Evolutionary conservation across 2,329 filamentous ascomycete species (phyloP).

Genomic region (Huntiella savannae): DNA sequence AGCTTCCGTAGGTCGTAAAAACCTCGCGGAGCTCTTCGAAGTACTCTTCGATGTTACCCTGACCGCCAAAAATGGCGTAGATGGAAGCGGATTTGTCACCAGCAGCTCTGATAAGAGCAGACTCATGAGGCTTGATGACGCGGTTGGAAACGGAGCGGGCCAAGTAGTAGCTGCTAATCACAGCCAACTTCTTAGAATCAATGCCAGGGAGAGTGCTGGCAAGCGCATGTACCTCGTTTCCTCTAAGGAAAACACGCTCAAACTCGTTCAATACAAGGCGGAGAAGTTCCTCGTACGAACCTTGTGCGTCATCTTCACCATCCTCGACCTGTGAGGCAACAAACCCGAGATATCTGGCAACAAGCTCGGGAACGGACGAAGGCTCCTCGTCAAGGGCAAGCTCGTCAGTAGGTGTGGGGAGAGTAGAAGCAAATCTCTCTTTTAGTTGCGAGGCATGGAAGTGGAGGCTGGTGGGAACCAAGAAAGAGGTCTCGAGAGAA

Average conservation of each 20-base stretch:
- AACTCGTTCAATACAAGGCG: slow-evolving; percentile 91
- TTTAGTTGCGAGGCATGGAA: slow-evolving; percentile 91
- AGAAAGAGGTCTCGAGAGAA: slow-evolving; percentile 86
- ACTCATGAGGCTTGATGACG: slow-evolving; percentile 80
- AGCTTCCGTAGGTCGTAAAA: slow-evolving; percentile 76
- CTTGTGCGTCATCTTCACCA: slow-evolving; percentile 73
- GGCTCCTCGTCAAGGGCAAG: slow-evolving; percentile 96
- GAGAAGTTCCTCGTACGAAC: slow-evolving; percentile 79
- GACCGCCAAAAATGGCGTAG: slow-evolving; percentile 89
- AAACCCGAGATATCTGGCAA: slow-evolving; percentile 83
- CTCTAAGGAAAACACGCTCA: slow-evolving; percentile 80
- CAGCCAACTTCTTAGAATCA: slow-evolving; percentile 74
- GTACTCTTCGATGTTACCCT: slow-evolving; percentile 98
- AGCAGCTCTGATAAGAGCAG: slow-evolving; percentile 75
- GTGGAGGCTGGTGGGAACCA: slow-evolving; percentile 86
- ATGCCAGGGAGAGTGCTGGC: slow-evolving; percentile 77
- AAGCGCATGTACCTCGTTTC: slow-evolving; percentile 89
- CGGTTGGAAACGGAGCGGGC: slow-evolving; percentile 69
- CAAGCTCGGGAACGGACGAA: slow-evolving; percentile 82
- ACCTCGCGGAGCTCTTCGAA: slow-evolving; percentile 92
- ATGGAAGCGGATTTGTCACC: slow-evolving; percentile 67
- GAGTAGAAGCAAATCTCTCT: slow-evolving; percentile 67
- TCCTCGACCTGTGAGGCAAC: slow-evolving; percentile 78
- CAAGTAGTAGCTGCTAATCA: slow-evolving; percentile 80
- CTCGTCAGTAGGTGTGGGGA: slow-evolving; percentile 88